Percentiles rank a stretch among this genome's conserved stretches.
Conservation (phyloP, 305 asterid genomes). For the Fraxinus paxiana region DNA sequence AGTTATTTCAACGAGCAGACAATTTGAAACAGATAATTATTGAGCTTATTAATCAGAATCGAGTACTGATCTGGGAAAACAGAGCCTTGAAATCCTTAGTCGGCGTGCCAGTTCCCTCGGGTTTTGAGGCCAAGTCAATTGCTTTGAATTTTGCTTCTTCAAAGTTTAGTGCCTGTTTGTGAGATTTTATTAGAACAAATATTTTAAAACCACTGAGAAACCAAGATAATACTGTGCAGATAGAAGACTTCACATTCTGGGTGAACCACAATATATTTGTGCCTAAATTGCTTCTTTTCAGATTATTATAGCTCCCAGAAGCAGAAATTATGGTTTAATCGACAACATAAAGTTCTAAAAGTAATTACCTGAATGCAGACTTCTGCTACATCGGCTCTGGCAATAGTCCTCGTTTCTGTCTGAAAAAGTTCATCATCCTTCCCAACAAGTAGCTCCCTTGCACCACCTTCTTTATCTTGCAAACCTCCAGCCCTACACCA, state of each 20-base stretch:
- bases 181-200: not conserved
- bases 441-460: constrained; percentile 72
- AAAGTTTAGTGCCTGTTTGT: constrained; percentile 56
- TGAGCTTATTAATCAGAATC: constrained; percentile 43
- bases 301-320: not conserved
- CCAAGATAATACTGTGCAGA: not conserved
- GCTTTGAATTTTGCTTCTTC: constrained; percentile 85
- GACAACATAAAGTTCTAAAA: not conserved
- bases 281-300: not conserved
- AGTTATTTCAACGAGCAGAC: not conserved
- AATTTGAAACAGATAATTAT: not conserved
- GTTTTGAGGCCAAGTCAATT: constrained; percentile 82
- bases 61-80: constrained; percentile 57
- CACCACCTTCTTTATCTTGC: constrained; percentile 84
- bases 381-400: constrained; percentile 89
- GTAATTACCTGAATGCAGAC: constrained; percentile 70
- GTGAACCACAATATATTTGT: not conserved
- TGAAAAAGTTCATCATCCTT: constrained; percentile 83
- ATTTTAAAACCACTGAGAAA: not conserved
- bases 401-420: constrained; percentile 63
- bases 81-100: constrained; percentile 81
- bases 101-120: constrained; percentile 74
- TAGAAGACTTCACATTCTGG: not conserved
- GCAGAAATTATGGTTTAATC: not conserved
- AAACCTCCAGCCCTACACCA: constrained; percentile 79